Conservation (phyloP, 306 rosid genomes). For the Castanea crenata region DNA sequence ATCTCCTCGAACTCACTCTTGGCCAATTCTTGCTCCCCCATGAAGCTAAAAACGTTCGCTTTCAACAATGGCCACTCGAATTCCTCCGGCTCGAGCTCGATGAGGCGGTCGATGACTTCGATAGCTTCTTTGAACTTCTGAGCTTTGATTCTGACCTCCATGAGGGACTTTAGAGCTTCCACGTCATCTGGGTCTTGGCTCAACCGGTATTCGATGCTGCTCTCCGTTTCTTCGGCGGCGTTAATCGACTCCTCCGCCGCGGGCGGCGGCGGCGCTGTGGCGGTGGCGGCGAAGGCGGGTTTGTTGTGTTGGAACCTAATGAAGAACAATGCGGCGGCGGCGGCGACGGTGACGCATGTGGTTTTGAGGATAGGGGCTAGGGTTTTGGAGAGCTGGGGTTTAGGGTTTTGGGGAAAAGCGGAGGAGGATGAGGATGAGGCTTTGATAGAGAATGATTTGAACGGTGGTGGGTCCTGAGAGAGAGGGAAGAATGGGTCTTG, state of each 20-base stretch:
- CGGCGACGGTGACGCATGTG: slow-evolving; percentile 46
- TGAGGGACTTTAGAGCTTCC: slow-evolving; percentile 51
- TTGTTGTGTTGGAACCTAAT: slow-evolving; percentile 40
- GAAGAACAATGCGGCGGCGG: slow-evolving; percentile 54
- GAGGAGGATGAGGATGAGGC: slow-evolving; percentile 30
- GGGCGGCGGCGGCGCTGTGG: slow-evolving; percentile 13
- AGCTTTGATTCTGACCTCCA: slow-evolving; percentile 50
- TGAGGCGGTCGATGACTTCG: slow-evolving; percentile 43
- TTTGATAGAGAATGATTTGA: slow-evolving; percentile 30
- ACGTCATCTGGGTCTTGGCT: slow-evolving; percentile 36
- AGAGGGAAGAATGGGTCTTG: slow-evolving; percentile 33
- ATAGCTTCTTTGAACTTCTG: slow-evolving; percentile 57
- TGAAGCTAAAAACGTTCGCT: slow-evolving; percentile 56
- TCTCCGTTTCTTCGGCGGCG: slow-evolving; percentile 38
- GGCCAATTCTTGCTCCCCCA: slow-evolving; percentile 50
- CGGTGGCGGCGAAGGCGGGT: slow-evolving; percentile 47
- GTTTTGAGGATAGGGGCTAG: slow-evolving; percentile 46
- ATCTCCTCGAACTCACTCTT: slow-evolving; percentile 46
- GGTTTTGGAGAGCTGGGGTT: slow-evolving; percentile 36
- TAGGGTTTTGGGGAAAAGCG: slow-evolving; percentile 27
- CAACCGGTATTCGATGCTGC: slow-evolving; percentile 42
- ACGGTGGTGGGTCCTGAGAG: slow-evolving; percentile 26
- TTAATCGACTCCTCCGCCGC: slow-evolving; percentile 34
- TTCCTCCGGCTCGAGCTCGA: slow-evolving; percentile 68
- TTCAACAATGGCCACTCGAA: slow-evolving; percentile 61